A percentile compares a stretch with the other conserved stretches of the same genome.
phyloP scores from a whole-genome alignment of 2,329 filamentous ascomycete species.

The Cytospora piceae region DNA sequence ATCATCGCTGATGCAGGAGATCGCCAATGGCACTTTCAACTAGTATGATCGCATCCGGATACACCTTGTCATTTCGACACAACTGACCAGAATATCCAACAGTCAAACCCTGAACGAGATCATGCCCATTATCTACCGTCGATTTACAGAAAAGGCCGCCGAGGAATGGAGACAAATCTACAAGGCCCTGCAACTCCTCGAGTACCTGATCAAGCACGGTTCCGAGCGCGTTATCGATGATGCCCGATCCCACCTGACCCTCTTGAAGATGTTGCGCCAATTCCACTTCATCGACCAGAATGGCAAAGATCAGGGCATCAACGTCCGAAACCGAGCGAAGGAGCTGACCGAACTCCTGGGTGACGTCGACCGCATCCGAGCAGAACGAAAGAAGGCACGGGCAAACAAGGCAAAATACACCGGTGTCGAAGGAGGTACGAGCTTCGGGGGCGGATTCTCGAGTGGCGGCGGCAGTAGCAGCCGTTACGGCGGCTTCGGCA shows the following conservation, averaged over 20 bases:
- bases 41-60: slow-evolving; percentile 68
- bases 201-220: slow-evolving; percentile 95
- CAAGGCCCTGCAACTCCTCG: slow-evolving; percentile 94
- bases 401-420: slow-evolving; percentile 92
- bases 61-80: not conserved
- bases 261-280: slow-evolving; percentile 97
- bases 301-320: slow-evolving; percentile 97
- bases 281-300: slow-evolving; percentile 97
- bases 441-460: slow-evolving; percentile 62
- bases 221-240: slow-evolving; percentile 98
- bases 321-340: slow-evolving; percentile 95
- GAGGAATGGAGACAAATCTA: slow-evolving; percentile 99
- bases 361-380: slow-evolving; percentile 85
- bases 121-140: slow-evolving; percentile 99
- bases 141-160: slow-evolving; percentile 96
- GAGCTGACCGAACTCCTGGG: slow-evolving; percentile 91
- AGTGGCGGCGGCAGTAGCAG: slow-evolving; percentile 43
- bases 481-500: slow-evolving; percentile 90
- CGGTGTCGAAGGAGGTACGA: slow-evolving; percentile 83
- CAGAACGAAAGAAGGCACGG: slow-evolving; percentile 86
- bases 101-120: slow-evolving; percentile 98
- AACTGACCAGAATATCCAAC: slow-evolving; percentile 30
- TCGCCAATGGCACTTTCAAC: slow-evolving; percentile 96
- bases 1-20: slow-evolving; percentile 91
- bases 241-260: slow-evolving; percentile 89